Percentiles rank a stretch among this genome's conserved stretches.
Evolutionary conservation across 306 rosid species (phyloP).

Genomic region (Quercus ilex): DNA sequence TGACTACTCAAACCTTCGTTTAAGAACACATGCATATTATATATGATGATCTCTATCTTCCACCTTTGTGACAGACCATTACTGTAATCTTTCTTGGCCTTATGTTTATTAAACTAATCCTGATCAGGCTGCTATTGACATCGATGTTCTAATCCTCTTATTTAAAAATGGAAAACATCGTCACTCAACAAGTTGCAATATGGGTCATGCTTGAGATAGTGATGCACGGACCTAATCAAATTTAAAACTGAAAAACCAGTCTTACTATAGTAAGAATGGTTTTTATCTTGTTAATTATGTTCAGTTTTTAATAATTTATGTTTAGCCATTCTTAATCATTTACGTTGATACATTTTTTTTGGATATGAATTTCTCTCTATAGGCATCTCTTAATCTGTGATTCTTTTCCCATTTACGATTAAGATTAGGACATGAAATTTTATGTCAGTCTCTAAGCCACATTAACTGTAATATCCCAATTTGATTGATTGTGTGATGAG

Average conservation of each 20-base stretch:
- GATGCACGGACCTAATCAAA: neutral
- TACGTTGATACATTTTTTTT: neutral
- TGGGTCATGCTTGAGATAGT: neutral
- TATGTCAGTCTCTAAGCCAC: no score
- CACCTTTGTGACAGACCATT: no score
- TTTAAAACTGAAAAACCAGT: neutral
- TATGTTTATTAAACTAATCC: no score
- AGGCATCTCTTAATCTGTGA: neutral
- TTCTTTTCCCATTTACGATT: neutral
- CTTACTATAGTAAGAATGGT: no score
- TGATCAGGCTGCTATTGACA: no score
- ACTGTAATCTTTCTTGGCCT: no score
- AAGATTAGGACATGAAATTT: no score
- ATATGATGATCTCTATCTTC: no score
- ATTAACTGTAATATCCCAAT: no score
- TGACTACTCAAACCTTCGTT: no score
- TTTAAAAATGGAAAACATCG: neutral
- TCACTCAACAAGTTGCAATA: neutral
- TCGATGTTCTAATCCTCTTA: neutral
- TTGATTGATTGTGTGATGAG: no score
- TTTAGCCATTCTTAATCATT: neutral
- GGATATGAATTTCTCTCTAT: neutral
- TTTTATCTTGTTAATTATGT: neutral
- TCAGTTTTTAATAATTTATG: neutral
- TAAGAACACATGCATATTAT: no score